Evolutionary conservation across 2,329 filamentous ascomycete genomes (phyloP).

Genomic region (Beauveria brongniartii): DNA sequence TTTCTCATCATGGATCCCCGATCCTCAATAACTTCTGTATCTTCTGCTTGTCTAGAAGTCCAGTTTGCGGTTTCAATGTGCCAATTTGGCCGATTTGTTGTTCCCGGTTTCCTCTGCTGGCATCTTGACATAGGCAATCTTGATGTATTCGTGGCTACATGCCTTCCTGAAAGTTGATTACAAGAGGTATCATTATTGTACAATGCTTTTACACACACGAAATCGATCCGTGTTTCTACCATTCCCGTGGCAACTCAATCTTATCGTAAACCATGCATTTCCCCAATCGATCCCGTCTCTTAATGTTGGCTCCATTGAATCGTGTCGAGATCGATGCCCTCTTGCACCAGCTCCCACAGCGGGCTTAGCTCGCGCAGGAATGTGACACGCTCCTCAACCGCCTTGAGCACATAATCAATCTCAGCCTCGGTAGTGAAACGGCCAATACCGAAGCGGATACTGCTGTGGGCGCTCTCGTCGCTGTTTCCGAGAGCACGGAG

Average conservation of each 20-base stretch:
- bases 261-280: conserved; percentile 10
- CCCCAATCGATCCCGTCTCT: conserved; percentile 17
- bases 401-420: conserved; percentile 96
- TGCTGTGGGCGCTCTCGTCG: conserved; percentile 95
- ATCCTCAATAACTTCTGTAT: too few relatives aligned
- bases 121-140: not conserved
- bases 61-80: not conserved
- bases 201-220: conserved; percentile 20
- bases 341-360: conserved; percentile 95
- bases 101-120: not conserved
- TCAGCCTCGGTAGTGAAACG: conserved; percentile 92
- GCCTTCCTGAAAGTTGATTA: conserved; percentile 9
- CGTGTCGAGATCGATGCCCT: conserved; percentile 88
- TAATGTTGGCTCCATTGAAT: conserved; percentile 98
- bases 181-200: conserved; percentile 18
- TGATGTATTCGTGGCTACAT: not conserved
- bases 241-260: not conserved
- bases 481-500: conserved; percentile 89
- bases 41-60: not conserved
- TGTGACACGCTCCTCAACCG: conserved; percentile 79
- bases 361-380: conserved; percentile 94
- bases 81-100: not conserved
- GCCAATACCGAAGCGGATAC: conserved; percentile 94
- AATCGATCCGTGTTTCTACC: conserved; percentile 21
- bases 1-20: too few relatives aligned